These are phyloP conservation scores for Solanum hybrid DNA, from an alignment of 305 asterid species.

Conservation along the genomic window DNA sequence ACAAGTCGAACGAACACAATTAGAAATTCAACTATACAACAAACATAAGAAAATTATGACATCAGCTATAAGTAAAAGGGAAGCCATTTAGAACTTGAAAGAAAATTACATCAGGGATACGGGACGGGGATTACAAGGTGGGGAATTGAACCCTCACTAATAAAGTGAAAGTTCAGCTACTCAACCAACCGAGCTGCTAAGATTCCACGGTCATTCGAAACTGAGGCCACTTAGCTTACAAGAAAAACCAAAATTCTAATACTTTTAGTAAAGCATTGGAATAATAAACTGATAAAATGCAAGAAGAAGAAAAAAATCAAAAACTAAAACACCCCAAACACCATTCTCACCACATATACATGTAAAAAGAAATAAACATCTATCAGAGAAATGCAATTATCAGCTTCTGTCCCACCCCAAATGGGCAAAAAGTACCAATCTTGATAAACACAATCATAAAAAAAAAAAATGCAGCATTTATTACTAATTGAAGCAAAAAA, in stretches of 20 bases:
- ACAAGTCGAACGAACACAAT: neutral
- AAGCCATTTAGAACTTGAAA: too few relatives aligned
- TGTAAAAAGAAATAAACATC: neutral
- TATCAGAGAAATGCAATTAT: neutral
- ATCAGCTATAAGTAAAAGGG: neutral
- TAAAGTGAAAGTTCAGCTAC: neutral
- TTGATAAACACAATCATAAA: neutral
- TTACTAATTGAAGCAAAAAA: slow-evolving; percentile 4
- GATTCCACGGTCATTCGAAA: neutral
- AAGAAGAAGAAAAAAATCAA: neutral
- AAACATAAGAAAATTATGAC: neutral
- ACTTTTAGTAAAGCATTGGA: neutral
- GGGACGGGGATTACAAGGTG: neutral
- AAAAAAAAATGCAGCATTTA: slow-evolving; percentile 1
- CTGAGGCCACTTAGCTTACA: neutral
- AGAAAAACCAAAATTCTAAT: neutral
- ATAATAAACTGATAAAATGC: neutral
- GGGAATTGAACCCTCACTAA: neutral
- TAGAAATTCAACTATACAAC: neutral
- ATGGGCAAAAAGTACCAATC: neutral
- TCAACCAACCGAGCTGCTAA: neutral
- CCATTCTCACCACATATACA: neutral
- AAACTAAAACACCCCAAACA: neutral
- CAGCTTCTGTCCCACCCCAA: neutral
- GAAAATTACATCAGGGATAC: neutral